These are phyloP conservation scores for Micractinium conductrix DNA, from an alignment of 139 green algal species.

Conservation along the genomic window DNA sequence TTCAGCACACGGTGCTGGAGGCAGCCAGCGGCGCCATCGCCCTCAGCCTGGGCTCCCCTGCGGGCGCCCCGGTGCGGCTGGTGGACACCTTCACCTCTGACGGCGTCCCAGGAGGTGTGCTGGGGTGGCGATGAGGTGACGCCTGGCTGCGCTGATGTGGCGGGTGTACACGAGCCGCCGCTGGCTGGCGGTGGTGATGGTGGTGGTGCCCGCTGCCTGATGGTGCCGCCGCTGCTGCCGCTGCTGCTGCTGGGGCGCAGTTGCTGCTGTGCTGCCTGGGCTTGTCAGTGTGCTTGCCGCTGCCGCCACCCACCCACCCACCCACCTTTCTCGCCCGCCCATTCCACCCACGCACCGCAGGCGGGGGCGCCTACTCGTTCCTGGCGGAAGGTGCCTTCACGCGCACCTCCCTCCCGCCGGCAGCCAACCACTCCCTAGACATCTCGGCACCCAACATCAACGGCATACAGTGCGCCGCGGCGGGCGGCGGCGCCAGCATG, in stretches of 20 bases:
- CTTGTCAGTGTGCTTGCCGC: neutral
- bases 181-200: too few species aligned
- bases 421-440: neutral
- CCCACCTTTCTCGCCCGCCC: neutral
- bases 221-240: too few species aligned
- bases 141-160: neutral
- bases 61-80: slow-evolving; percentile 22
- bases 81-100: slow-evolving; percentile 34
- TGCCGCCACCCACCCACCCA: neutral
- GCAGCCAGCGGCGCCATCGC: slow-evolving; percentile 16
- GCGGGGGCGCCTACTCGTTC: slow-evolving; percentile 39
- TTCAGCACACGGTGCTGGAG: neutral
- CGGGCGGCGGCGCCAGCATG: slow-evolving; percentile 12
- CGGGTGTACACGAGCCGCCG: too few species aligned
- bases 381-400: neutral
- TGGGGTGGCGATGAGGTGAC: neutral
- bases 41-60: slow-evolving; percentile 21
- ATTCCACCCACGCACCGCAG: neutral
- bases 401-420: neutral
- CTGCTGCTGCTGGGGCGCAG: too few species aligned
- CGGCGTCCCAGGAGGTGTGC: slow-evolving; percentile 17
- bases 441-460: slow-evolving; percentile 44
- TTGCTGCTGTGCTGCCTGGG: neutral
- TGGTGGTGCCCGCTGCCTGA: too few species aligned
- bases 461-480: slow-evolving; percentile 43